Base-by-base conservation (phyloP, 192 early-diverging fungal species). In the Coemansia biformis region DNA sequence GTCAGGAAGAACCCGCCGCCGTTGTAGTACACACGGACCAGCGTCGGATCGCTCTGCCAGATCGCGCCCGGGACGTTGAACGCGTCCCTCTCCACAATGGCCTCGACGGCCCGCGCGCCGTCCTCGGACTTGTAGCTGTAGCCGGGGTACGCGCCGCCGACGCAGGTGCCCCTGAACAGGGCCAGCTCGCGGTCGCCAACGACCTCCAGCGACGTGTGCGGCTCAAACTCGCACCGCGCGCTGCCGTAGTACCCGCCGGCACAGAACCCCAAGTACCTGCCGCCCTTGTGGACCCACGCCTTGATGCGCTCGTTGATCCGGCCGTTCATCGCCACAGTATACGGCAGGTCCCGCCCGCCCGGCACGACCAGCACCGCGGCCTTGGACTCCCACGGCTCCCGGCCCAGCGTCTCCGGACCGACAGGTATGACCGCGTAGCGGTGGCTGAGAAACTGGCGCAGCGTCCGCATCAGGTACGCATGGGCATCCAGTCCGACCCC, bases 191-290 rank as follows among this genome's bases (percentile, higher is more conserved):
- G 75, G 9, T 76, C 47, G 13, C 91, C 92, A 29, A 79, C 55
- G 5, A 96, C 87, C 52, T 86, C 77, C 38, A 84, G 63, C 7
- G 48, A 48, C 5, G 61, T 59, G 5, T 79, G 83, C 0, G 70
- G 59, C 67, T 95, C 87, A 74, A 97, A 95, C 57, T 86, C 84
- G 19, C 90, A 82, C 14, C 64, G 58, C 5, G 57, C 62, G 22
- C 76, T 74, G 5, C 77, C 89, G 62, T 89, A 96, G 65, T 95
- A 94, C 2, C 81, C 85, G 16, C 94, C 96, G 0, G 90, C 91
- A 45, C 96, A 95, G 8, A 99, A 83, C 0, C 96, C 96, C 42
- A 92, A 68, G 65, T 91, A 99, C 17, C 78, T 68, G 2, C 96
- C 96, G 38, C 92, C 93, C 15, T 43, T 47, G 15, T 63, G 38